phyloP scores from a whole-genome alignment of 768 basidiomycete genomes.

The Rickenella mellea region DNA sequence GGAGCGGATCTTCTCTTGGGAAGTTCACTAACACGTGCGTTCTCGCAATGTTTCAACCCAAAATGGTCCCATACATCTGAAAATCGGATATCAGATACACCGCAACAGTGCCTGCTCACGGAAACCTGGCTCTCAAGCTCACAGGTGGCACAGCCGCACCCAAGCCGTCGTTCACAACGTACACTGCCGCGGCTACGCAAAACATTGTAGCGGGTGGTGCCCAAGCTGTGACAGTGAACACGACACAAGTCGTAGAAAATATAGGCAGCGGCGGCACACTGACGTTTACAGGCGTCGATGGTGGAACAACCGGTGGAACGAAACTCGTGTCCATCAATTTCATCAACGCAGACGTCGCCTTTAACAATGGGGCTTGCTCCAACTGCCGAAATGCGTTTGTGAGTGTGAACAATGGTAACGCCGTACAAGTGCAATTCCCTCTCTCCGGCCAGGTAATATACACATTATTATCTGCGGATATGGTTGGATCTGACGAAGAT shows the following conservation, averaged over 20 bases:
- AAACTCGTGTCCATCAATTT: slow-evolving; percentile 36
- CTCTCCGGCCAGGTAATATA: slow-evolving; percentile 35
- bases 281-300: slow-evolving; percentile 32
- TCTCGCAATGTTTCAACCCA: too few relatives aligned
- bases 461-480: background rate
- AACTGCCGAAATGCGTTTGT: slow-evolving; percentile 39
- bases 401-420: slow-evolving; percentile 34
- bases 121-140: slow-evolving; percentile 27
- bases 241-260: slow-evolving; percentile 28
- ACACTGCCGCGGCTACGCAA: slow-evolving; percentile 21
- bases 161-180: slow-evolving; percentile 22
- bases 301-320: slow-evolving; percentile 29
- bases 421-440: slow-evolving; percentile 36
- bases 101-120: slow-evolving; percentile 14
- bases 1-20: slow-evolving; percentile 29
- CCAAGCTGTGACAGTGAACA: slow-evolving; percentile 24
- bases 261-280: slow-evolving; percentile 33
- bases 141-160: slow-evolving; percentile 17
- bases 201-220: slow-evolving; percentile 30
- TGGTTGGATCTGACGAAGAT: background rate
- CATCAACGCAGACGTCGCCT: slow-evolving; percentile 36
- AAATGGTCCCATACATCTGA: too few relatives aligned
- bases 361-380: slow-evolving; percentile 35
- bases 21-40: slow-evolving; percentile 26
- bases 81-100: slow-evolving; percentile 21